Evolutionary conservation across 306 rosid genomes (phyloP).

Genomic region (Medicago ruthenica): DNA sequence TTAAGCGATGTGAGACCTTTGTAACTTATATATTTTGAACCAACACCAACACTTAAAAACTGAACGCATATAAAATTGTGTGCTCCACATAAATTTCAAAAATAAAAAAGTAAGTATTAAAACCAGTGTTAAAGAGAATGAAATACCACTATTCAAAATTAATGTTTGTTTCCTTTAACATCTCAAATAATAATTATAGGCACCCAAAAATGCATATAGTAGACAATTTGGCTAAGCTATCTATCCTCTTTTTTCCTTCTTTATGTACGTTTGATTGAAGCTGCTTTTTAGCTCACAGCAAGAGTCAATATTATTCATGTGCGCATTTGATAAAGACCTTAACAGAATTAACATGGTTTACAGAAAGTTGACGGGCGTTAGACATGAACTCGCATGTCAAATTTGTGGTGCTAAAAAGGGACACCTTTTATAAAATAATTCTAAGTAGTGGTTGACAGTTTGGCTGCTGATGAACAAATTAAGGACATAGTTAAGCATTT

Average conservation of each 20-base stretch:
- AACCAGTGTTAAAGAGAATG: too few relatives aligned
- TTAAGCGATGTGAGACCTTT: too few relatives aligned
- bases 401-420: slow-evolving; percentile 37
- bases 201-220: background rate
- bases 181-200: background rate
- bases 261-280: background rate
- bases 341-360: background rate
- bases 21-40: too few relatives aligned
- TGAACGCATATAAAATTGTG: too few relatives aligned
- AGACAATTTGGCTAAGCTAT: slow-evolving; percentile 2
- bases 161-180: too few relatives aligned
- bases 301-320: background rate
- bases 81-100: too few relatives aligned
- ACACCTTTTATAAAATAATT: background rate
- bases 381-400: slow-evolving; percentile 44
- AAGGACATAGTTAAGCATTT: background rate
- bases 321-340: background rate
- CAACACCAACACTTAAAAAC: too few relatives aligned
- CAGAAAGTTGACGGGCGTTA: slow-evolving; percentile 29
- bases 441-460: background rate
- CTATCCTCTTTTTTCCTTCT: background rate
- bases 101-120: too few relatives aligned
- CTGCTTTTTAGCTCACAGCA: slow-evolving; percentile 25
- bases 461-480: slow-evolving; percentile 10
- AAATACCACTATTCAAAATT: too few relatives aligned